Evolutionary conservation across 805 yeast species (phyloP).

Genomic region (Hanseniaspora opuntiae): DNA sequence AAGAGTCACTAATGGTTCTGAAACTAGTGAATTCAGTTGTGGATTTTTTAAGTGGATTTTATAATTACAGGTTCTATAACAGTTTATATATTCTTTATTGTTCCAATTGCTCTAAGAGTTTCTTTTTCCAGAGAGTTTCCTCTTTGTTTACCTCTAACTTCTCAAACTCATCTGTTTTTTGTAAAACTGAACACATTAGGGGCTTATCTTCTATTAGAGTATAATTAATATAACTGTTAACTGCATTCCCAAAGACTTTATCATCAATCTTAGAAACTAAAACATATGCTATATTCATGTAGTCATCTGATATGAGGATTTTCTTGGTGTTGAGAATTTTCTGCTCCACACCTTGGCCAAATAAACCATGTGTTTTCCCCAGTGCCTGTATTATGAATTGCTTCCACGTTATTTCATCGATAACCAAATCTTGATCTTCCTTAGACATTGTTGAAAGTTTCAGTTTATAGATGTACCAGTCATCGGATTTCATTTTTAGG

Average conservation of each 20-base stretch:
- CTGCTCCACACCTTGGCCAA: conserved; percentile 30
- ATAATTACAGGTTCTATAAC: not conserved
- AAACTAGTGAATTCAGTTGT: conserved; percentile 30
- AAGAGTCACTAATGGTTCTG: conserved; percentile 19
- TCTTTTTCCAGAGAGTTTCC: conserved; percentile 21
- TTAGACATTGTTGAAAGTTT: conserved; percentile 17
- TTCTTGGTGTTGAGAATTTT: conserved; percentile 22
- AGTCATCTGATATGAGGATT: not conserved
- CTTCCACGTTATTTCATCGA: conserved; percentile 31
- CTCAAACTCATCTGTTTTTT: conserved; percentile 18
- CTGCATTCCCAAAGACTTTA: conserved; percentile 22
- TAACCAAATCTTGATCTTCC: conserved; percentile 15
- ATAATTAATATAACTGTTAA: conserved; percentile 24
- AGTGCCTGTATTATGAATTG: conserved; percentile 27
- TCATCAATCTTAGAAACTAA: conserved; percentile 23
- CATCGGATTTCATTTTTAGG: conserved; percentile 1
- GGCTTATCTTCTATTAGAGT: conserved; percentile 22
- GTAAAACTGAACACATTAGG: conserved; percentile 17
- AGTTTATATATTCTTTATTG: not conserved
- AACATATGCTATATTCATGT: conserved; percentile 17
- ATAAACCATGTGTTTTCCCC: conserved; percentile 28
- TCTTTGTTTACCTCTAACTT: conserved; percentile 20
- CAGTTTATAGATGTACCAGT: conserved; percentile 5
- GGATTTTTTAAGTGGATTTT: conserved; percentile 42
- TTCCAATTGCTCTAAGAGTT: conserved; percentile 9